Percentiles rank a stretch among this genome's conserved stretches.
phyloP scores from a whole-genome alignment of 2,329 filamentous ascomycete genomes.

The Ophiostoma tasmaniense region DNA sequence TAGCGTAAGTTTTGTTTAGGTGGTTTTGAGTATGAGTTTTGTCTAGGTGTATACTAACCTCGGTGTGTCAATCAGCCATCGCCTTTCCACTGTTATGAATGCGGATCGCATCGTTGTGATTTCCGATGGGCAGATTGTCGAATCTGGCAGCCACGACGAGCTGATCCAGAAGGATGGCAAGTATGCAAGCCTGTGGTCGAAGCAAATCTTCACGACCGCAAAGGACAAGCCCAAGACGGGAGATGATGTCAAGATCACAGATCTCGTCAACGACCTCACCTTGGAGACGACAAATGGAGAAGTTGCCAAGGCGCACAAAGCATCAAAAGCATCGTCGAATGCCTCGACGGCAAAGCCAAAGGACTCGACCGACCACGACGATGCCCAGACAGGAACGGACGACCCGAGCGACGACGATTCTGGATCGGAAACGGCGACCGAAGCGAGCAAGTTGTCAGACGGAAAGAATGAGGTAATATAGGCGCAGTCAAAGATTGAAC shows the following conservation, averaged over 20 bases:
- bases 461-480: slow-evolving; percentile 43
- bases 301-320: slow-evolving; percentile 28
- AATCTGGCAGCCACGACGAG: slow-evolving; percentile 53
- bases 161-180: slow-evolving; percentile 50
- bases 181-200: slow-evolving; percentile 58
- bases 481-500: slow-evolving; percentile 30
- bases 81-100: slow-evolving; percentile 62
- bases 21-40: no score
- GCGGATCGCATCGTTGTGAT: slow-evolving; percentile 61
- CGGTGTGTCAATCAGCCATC: slow-evolving; percentile 39
- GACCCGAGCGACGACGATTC: slow-evolving; percentile 23
- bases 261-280: slow-evolving; percentile 32
- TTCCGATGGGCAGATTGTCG: slow-evolving; percentile 52
- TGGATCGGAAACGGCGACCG: slow-evolving; percentile 13
- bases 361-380: background rate
- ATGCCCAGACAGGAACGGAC: background rate
- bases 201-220: slow-evolving; percentile 44
- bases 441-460: slow-evolving; percentile 29
- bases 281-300: slow-evolving; percentile 31
- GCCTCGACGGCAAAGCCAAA: background rate
- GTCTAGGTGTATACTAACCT: background rate
- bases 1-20: slow-evolving; percentile 43
- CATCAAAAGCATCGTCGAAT: background rate
- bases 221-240: slow-evolving; percentile 31
- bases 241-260: slow-evolving; percentile 22